These are phyloP conservation scores for Lipomyces sp. DNA, from an alignment of 805 yeast species.

Conservation along the genomic window DNA sequence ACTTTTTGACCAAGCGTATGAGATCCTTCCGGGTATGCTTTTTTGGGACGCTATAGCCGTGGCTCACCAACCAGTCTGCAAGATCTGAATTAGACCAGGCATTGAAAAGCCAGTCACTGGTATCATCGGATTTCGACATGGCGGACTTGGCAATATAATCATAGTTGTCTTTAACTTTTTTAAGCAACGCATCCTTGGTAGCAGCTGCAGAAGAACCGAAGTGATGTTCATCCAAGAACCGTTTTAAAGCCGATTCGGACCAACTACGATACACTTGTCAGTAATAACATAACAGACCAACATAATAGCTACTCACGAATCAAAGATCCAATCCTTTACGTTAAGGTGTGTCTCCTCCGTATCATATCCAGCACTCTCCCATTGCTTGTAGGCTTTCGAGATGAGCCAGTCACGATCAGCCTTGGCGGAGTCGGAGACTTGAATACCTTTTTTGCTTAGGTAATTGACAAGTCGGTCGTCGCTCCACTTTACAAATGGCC, in stretches of 20 bases:
- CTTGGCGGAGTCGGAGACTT: conserved; percentile 17
- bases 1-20: conserved; percentile 22
- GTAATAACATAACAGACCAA: not conserved
- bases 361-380: conserved; percentile 18
- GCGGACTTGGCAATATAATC: conserved; percentile 27
- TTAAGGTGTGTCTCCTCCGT: conserved; percentile 16
- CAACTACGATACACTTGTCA: conserved; percentile 8
- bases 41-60: conserved; percentile 33
- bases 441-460: conserved; percentile 24
- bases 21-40: conserved; percentile 27
- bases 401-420: conserved; percentile 33
- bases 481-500: conserved; percentile 27
- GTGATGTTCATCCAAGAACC: conserved; percentile 26
- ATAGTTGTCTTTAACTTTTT: conserved; percentile 30
- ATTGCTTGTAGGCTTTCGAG: conserved; percentile 17
- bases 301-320: conserved; percentile 7
- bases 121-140: conserved; percentile 3
- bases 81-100: conserved; percentile 39
- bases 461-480: conserved; percentile 24
- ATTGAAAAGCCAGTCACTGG: conserved; percentile 38
- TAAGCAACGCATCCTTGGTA: conserved; percentile 24
- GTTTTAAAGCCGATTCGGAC: conserved; percentile 30
- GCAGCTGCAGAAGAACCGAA: conserved; percentile 19
- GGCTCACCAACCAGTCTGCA: conserved; percentile 30
- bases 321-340: conserved; percentile 29